Evolutionary conservation across 306 rosid species (phyloP).

Genomic region (Cucumis sativus): Cucumber_9930_V3 NC_026657.2:33052501-33053000

Average conservation of each 20-base stretch:
- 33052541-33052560: not conserved
- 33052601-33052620: not conserved
- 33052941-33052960: not conserved
- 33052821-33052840: not conserved
- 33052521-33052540: conserved; percentile 19
- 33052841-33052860: not conserved
- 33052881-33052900: not conserved
- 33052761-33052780: not conserved
- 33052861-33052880: not conserved
- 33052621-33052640: not conserved
- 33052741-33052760: not conserved
- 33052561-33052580: not conserved
- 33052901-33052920: not conserved
- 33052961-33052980: conserved; percentile 14
- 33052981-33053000: conserved; percentile 20
- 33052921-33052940: not conserved
- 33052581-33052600: not conserved
- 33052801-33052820: not conserved
- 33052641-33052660: not conserved
- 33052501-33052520: conserved; percentile 92
- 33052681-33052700: not conserved
- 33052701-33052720: not conserved
- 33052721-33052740: not conserved
- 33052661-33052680: no score
- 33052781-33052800: not conserved